These are phyloP conservation scores for Pseudocercospora ulei DNA, from an alignment of 2,329 filamentous ascomycete genomes.

Conservation along the genomic window DNA sequence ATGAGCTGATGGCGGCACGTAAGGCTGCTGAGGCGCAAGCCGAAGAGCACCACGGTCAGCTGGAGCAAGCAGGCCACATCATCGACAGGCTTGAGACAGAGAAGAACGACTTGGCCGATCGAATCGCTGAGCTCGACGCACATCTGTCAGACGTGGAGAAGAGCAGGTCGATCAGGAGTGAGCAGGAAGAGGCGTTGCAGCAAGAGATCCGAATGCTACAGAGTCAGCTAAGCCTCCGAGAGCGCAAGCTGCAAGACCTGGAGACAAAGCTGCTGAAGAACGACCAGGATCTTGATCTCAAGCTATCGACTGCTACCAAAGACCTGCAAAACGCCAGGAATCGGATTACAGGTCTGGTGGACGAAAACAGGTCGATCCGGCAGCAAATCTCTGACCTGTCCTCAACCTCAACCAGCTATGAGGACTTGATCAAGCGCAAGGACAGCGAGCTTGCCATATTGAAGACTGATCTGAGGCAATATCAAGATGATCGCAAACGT, in stretches of 20 bases:
- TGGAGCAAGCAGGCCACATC: conserved; percentile 83
- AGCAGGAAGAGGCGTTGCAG: conserved; percentile 63
- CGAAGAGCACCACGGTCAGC: conserved; percentile 64
- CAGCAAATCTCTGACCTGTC: conserved; percentile 80
- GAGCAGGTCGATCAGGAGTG: conserved; percentile 61
- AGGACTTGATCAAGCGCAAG: conserved; percentile 84
- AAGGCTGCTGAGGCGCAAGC: conserved; percentile 79
- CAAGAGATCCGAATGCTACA: conserved; percentile 85
- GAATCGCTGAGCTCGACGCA: conserved; percentile 58
- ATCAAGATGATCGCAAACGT: conserved; percentile 66
- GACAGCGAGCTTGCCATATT: conserved; percentile 85
- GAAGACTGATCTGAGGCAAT: conserved; percentile 72
- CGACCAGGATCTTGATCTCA: conserved; percentile 81
- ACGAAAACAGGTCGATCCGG: conserved; percentile 73
- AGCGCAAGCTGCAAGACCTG: conserved; percentile 78
- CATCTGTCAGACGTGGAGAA: conserved; percentile 61
- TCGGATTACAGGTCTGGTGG: conserved; percentile 63
- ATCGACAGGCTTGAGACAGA: conserved; percentile 80
- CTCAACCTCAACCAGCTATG: conserved; percentile 85
- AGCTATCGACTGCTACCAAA: conserved; percentile 66
- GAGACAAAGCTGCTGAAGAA: conserved; percentile 73
- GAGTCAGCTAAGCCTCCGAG: conserved; percentile 79
- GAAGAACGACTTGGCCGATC: conserved; percentile 62
- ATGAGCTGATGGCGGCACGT: conserved; percentile 78
- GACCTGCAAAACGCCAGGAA: conserved; percentile 65